Percentiles rank a stretch among this genome's conserved stretches.
phyloP scores from a whole-genome alignment of 176 grass and related monocot species.

The Zizania latifolia region DNA sequence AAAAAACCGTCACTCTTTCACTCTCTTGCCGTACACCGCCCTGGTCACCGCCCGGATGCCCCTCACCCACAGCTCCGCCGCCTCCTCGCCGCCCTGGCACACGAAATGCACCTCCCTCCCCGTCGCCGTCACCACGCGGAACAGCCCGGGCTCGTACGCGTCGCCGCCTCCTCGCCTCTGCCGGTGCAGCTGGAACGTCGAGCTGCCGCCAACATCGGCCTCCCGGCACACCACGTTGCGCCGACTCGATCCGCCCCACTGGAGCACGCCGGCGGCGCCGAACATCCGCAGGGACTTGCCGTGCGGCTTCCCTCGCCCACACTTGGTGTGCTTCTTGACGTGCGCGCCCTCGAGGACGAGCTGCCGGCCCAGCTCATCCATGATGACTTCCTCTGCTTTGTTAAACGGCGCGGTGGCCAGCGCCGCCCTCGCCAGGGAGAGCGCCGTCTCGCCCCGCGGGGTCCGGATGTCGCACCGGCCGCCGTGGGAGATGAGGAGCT shows the following conservation, averaged over 20 bases:
- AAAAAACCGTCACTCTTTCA: constrained; percentile 3
- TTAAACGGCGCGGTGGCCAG: constrained; percentile 25
- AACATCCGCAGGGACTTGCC: constrained; percentile 67
- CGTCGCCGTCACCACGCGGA: constrained; percentile 68
- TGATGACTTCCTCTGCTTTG: constrained; percentile 63
- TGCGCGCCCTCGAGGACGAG: constrained; percentile 46
- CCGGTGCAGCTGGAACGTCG: constrained; percentile 58
- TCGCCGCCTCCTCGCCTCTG: constrained; percentile 35
- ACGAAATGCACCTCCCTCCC: constrained; percentile 93
- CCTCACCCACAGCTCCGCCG: constrained; percentile 83
- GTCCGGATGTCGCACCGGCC: constrained; percentile 50
- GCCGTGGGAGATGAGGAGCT: constrained; percentile 63
- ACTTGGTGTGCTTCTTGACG: constrained; percentile 83
- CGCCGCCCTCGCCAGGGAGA: constrained; percentile 59
- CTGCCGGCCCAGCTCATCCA: constrained; percentile 68
- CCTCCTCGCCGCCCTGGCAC: constrained; percentile 66
- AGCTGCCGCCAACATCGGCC: constrained; percentile 66
- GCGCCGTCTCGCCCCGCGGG: constrained; percentile 65
- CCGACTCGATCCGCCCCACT: constrained; percentile 61
- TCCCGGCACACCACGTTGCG: constrained; percentile 75
- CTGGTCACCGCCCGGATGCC: constrained; percentile 67
- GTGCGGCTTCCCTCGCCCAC: constrained; percentile 65
- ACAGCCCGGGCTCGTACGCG: constrained; percentile 63
- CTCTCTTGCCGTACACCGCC: constrained; percentile 37
- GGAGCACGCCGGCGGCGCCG: constrained; percentile 50